Conservation (phyloP, 2,329 filamentous ascomycete species). For the Cladobotryum mycophilum region DNA sequence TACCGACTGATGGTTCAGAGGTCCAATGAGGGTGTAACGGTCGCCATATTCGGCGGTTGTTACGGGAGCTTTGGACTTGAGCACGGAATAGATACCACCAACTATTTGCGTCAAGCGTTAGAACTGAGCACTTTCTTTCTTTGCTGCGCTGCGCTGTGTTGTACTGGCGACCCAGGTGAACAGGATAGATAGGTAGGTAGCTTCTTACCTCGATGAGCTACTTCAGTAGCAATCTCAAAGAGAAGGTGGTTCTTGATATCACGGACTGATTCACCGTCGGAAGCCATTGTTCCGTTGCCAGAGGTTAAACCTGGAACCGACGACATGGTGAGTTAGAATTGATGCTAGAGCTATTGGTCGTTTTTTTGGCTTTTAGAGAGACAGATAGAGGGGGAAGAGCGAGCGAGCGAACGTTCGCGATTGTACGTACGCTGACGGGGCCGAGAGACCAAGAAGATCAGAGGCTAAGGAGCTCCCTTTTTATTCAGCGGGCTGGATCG, state of each 20-base stretch:
- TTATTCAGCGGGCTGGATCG: too few species aligned
- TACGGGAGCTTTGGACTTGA: constrained; percentile 97
- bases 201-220: constrained; percentile 80
- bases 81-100: constrained; percentile 96
- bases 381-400: neutral
- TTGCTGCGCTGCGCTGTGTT: neutral
- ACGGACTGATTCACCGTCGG: constrained; percentile 42
- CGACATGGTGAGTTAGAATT: neutral
- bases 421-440: too few species aligned
- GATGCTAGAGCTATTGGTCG: neutral
- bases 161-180: constrained; percentile 2
- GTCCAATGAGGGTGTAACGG: constrained; percentile 89
- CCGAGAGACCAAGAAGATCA: too few species aligned
- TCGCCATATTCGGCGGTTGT: constrained; percentile 98
- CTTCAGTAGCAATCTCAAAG: constrained; percentile 95
- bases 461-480: too few species aligned
- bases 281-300: constrained; percentile 36
- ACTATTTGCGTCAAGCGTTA: constrained; percentile 46
- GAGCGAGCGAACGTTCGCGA: too few species aligned
- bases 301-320: constrained; percentile 2
- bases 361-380: neutral
- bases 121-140: neutral
- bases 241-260: constrained; percentile 94
- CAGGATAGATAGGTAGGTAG: too few species aligned
- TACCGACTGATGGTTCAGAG: constrained; percentile 86